Percentiles rank a stretch among this genome's conserved stretches.
These are phyloP conservation scores for Colletotrichum filicis DNA, from an alignment of 2,329 filamentous ascomycete genomes.

Conservation along the genomic window DNA sequence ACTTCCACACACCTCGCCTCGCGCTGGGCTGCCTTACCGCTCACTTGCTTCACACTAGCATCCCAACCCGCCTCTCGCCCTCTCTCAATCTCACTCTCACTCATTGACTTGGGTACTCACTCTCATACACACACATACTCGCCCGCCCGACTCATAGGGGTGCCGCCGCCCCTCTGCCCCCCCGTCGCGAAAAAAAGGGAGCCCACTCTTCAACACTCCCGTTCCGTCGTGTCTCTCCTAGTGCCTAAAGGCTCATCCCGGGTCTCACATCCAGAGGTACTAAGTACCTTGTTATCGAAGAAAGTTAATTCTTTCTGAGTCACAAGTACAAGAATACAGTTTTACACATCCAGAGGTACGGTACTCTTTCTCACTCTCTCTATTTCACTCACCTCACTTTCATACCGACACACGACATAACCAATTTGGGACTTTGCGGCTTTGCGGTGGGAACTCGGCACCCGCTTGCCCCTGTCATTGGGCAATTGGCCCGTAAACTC, in stretches of 20 bases:
- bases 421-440: not conserved
- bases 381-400: constrained; percentile 21
- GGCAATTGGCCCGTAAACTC: constrained; percentile 5
- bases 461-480: constrained; percentile 4
- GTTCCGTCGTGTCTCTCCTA: not conserved
- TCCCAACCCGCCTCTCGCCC: not conserved
- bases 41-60: not conserved
- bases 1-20: not conserved
- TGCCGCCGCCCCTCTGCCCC: not conserved
- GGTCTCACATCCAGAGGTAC: not conserved
- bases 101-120: not conserved
- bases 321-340: no score
- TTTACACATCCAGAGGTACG: not conserved
- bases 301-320: no score
- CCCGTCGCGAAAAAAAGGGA: not conserved
- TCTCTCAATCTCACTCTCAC: not conserved
- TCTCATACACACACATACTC: not conserved
- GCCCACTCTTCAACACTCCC: not conserved
- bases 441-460: constrained; percentile 8
- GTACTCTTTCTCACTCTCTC: constrained; percentile 16
- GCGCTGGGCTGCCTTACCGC: not conserved
- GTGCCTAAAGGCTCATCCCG: not conserved
- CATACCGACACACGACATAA: not conserved
- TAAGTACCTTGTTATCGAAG: no score
- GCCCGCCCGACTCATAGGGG: not conserved